These are phyloP conservation scores for Trichosanthes cucumerina DNA, from an alignment of 306 rosid species.

Conservation along the genomic window DNA sequence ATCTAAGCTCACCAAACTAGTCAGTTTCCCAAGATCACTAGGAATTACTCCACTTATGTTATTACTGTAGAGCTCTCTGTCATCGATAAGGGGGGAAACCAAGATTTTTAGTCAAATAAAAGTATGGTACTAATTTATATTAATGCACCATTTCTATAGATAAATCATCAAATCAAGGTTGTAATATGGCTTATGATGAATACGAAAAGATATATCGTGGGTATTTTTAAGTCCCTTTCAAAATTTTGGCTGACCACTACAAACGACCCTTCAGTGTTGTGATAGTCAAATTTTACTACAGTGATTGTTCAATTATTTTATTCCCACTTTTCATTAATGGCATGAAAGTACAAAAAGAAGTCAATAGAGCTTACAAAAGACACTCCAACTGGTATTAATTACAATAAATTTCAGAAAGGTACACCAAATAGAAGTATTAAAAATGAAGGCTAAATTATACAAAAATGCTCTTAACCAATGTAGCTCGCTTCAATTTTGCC, in stretches of 20 bases:
- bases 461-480: not conserved
- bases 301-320: not conserved
- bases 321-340: not conserved
- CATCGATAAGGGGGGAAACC: slow-evolving; percentile 3
- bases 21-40: slow-evolving; percentile 91
- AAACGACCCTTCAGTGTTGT: not conserved
- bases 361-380: not conserved
- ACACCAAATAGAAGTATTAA: not conserved
- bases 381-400: not conserved
- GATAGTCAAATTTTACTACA: not conserved
- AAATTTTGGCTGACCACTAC: not conserved
- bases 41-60: slow-evolving; percentile 89
- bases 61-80: slow-evolving; percentile 96
- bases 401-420: not conserved
- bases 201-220: not conserved
- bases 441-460: not conserved
- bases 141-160: not conserved
- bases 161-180: not conserved
- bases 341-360: not conserved
- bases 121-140: not conserved
- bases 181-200: not conserved
- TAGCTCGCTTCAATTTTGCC: not conserved
- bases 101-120: not conserved
- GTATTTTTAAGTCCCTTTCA: not conserved
- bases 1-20: slow-evolving; percentile 99